Evolutionary conservation across 2,329 filamentous ascomycete genomes (phyloP).

Genomic region (Fusarium abutilonis): DNA sequence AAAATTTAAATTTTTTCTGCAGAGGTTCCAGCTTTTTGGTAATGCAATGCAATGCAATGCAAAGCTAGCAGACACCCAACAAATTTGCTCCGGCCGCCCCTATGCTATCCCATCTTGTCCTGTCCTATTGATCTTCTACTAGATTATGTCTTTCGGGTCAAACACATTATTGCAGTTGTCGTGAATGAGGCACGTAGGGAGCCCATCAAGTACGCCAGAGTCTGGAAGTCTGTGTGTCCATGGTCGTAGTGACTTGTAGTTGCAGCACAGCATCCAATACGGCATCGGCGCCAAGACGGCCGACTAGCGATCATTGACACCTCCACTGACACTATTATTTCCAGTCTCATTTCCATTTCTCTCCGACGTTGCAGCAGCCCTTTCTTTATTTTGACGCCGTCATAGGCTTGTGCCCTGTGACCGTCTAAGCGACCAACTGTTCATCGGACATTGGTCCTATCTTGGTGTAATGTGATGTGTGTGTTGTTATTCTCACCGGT

Average conservation of each 20-base stretch:
- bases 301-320: constrained; percentile 7
- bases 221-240: neutral
- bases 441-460: neutral
- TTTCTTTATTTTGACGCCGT: constrained; percentile 1
- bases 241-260: constrained; percentile 18
- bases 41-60: neutral
- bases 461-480: neutral
- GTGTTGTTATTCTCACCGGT: constrained; percentile 10
- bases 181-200: neutral
- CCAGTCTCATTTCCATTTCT: constrained; percentile 35
- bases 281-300: constrained; percentile 25
- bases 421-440: constrained; percentile 11
- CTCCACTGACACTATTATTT: constrained; percentile 31
- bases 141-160: neutral
- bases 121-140: constrained; percentile 2
- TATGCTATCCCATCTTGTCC: too few species aligned
- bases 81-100: constrained; percentile 1
- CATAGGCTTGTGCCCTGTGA: constrained; percentile 17
- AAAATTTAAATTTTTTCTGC: neutral
- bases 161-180: neutral
- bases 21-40: constrained; percentile 1
- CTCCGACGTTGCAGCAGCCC: constrained; percentile 21
- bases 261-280: constrained; percentile 24
- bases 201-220: neutral
- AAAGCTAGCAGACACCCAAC: neutral